Percentiles rank a stretch among this genome's conserved stretches.
phyloP scores from a whole-genome alignment of 164 flowering plant genomes.

The Umbilicus rupestris region DNA sequence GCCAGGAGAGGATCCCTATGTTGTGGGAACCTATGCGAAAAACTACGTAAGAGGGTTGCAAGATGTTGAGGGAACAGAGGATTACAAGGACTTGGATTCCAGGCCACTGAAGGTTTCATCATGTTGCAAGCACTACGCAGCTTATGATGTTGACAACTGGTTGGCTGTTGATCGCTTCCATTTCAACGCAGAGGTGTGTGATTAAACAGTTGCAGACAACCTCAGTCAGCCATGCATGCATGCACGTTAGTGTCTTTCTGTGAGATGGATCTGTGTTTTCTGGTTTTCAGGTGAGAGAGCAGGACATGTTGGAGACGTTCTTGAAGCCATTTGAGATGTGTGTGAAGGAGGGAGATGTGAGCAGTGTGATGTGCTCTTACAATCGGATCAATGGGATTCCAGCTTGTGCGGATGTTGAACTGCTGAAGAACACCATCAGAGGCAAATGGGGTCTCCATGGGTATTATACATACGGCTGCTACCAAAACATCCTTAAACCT shows the following conservation, averaged over 20 bases:
- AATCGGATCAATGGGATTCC: constrained; percentile 61
- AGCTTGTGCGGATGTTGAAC: constrained; percentile 52
- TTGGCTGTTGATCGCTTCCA: constrained; percentile 45
- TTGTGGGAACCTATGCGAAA: constrained; percentile 37
- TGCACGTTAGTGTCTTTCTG: too few relatives aligned
- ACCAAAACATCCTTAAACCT: constrained; percentile 17
- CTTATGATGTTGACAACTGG: constrained; percentile 66
- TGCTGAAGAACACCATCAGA: constrained; percentile 36
- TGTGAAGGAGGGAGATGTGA: constrained; percentile 48
- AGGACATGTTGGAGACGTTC: constrained; percentile 60
- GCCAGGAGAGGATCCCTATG: constrained; percentile 63
- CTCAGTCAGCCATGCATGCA: too few relatives aligned
- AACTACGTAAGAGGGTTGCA: constrained; percentile 54
- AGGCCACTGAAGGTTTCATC: constrained; percentile 40
- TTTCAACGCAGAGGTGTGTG: constrained; percentile 48
- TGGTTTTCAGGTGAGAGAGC: constrained; percentile 42
- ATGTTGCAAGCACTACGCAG: constrained; percentile 74
- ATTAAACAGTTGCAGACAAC: not conserved
- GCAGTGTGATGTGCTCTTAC: constrained; percentile 76
- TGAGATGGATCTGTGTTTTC: too few relatives aligned
- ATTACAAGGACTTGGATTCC: constrained; percentile 11
- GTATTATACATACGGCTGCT: constrained; percentile 20
- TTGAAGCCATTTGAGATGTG: constrained; percentile 59
- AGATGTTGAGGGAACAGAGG: constrained; percentile 21
- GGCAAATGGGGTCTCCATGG: constrained; percentile 66